Evolutionary conservation across 371 early-diverging fungal genomes (phyloP), one percentile per base, ranked within the genome.

Genomic region (Smittium mucronatum): DNA sequence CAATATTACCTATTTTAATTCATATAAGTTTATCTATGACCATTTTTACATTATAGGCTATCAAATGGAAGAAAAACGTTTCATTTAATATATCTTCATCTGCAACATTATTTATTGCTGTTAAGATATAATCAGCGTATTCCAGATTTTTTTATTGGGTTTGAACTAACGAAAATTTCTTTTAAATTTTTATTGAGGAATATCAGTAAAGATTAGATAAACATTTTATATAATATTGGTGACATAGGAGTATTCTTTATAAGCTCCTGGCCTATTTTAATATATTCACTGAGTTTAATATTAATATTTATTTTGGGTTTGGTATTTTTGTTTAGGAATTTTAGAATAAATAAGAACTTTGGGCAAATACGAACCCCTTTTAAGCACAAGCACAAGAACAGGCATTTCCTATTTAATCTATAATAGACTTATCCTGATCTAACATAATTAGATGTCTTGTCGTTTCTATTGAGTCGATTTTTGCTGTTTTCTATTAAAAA

Each of bases 51-150:
- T 65, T 65, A n/a, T 25, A 36, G 34, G 65, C 65, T 34, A 34
- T 21, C 34, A n/a, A 65, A 65, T 65, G 65, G 34, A 65, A 8
- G 17, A 5, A n/a, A 11, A 65, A 36, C 34, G 32, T 25, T 36
- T 31, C 2, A 25, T 65, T 34, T 25, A 65, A 2, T 5, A 65
- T 31, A 34, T 33, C 34, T 34, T n/a, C 32, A 11, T 65, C 65
- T 25, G 26, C 15, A 2, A 15, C 34, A 33, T 28, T 25, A 5
- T 36, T 34, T 15, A 65, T 65, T 31, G 31, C 71, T 0, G 66
- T 11, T 2, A 67, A 61, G 1, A 73, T 17, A 32, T 73, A 65
- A 31, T 73, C 73, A 17, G 73, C 71, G n/a, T 70, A 73, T 16
- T 59, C 67, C 1, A 66, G n/a, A 63, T 1, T 65, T 63, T 0